Evolutionary conservation across 768 basidiomycete genomes (phyloP).

Genomic region (Mrakia frigida): DNA sequence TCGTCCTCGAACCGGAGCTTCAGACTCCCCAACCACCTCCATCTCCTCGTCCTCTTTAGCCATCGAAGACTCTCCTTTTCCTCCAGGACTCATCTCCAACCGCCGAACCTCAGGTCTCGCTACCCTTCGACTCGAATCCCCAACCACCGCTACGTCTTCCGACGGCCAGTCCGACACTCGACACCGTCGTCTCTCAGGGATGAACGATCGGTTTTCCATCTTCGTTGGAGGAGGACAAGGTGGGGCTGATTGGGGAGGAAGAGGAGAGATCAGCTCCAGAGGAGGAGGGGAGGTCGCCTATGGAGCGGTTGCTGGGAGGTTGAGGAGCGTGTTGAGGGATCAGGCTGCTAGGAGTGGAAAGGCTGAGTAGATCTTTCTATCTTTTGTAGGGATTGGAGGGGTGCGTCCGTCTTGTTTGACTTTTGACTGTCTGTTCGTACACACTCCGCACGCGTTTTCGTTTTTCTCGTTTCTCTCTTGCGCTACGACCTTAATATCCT

Average conservation of each 20-base stretch:
- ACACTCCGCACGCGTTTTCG: no score
- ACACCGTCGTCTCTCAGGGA: not conserved
- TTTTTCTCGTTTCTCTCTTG: no score
- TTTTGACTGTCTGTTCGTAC: no score
- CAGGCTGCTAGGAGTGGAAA: not conserved
- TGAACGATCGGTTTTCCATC: conserved; percentile 22
- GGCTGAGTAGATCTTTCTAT: no score
- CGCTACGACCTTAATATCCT: no score
- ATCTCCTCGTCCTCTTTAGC: not conserved
- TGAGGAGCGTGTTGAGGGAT: conserved; percentile 24
- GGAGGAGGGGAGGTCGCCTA: not conserved
- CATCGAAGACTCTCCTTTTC: not conserved
- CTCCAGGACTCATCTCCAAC: not conserved
- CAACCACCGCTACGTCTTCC: not conserved
- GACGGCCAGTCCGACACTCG: not conserved
- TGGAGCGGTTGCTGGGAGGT: not conserved
- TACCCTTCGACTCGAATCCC: not conserved
- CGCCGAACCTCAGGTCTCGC: not conserved
- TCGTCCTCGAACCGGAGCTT: not conserved
- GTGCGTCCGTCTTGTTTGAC: no score
- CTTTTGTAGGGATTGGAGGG: no score
- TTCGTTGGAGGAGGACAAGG: conserved; percentile 22
- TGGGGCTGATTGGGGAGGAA: conserved; percentile 23
- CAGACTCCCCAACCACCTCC: not conserved
- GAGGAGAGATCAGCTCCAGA: conserved; percentile 4